Base-by-base conservation (phyloP, 371 early-diverging fungal genomes). In the Globomyces sp. region DNA sequence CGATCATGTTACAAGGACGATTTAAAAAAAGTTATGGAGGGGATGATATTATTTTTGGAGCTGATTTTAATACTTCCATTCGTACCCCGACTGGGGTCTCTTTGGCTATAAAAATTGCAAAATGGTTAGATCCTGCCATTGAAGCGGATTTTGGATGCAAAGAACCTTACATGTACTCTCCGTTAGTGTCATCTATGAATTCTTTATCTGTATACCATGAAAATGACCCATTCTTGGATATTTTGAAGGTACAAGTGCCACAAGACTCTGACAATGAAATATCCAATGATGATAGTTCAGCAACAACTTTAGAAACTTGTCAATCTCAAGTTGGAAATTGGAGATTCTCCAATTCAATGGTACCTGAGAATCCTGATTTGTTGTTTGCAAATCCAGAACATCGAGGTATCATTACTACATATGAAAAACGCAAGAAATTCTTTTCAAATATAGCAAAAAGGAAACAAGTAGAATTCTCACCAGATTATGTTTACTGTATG, bases 121-220 rank as follows among this genome's bases (percentile, higher is more conserved):
- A 85, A 66, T 89, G 85, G 76, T 83, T 89, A 70, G 92, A 92
- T 72, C 91, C 91, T 34, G 86, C 88, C 1, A 70, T 92, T 36
- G 80, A 87, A 55, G 80, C 83, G 3, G 87, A 90, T 63, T 72
- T 90, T 48, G 75, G 82, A 69, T 59, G 76, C 1, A 80, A 83
- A 44, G 77, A 81, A 58, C 92, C 92, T 2, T 87, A 82, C 73
- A 89, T 90, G 3, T 84, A 80, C 68, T 83, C 85, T 50, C 89
- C 92, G 4, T 64, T 87, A 40, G 74, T 88, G 11, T 79, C 80
- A 34, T 86, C 90, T 2, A 88, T 89, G 88, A 89, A 90, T 66
- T 66, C 81, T 0, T 69, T 89, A 40, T 72, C 77, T 44, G 70
- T 85, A n/a, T 70, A 68, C 44, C 63, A 63, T 24, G 6, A 53